Evolutionary conservation across 2,329 filamentous ascomycete species (phyloP).

Genomic region (Sphaerulina musiva): DNA sequence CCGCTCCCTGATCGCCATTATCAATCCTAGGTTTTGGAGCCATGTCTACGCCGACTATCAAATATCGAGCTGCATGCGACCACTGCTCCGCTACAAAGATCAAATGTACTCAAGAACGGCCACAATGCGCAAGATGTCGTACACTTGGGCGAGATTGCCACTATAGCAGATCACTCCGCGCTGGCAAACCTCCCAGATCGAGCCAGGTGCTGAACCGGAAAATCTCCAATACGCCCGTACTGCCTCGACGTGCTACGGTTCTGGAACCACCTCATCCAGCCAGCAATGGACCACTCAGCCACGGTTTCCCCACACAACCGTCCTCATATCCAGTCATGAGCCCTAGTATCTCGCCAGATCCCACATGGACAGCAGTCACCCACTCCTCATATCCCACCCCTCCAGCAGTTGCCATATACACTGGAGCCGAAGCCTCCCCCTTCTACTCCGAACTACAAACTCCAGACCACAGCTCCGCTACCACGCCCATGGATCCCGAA

Average conservation of each 20-base stretch:
- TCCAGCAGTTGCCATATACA: slow-evolving; percentile 10
- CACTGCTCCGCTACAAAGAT: slow-evolving; percentile 22
- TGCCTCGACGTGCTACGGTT: slow-evolving; percentile 11
- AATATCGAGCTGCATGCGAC: slow-evolving; percentile 22
- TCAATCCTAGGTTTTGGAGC: background rate
- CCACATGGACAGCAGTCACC: slow-evolving; percentile 8
- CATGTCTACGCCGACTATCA: slow-evolving; percentile 14
- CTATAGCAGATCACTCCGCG: slow-evolving; percentile 21
- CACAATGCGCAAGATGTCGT: slow-evolving; percentile 19
- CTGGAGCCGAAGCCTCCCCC: slow-evolving; percentile 8
- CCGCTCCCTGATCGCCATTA: background rate
- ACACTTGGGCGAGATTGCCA: slow-evolving; percentile 19
- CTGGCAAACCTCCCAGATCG: slow-evolving; percentile 20
- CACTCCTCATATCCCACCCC: slow-evolving; percentile 15
- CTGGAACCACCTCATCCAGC: slow-evolving; percentile 1
- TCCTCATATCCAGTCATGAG: slow-evolving; percentile 1
- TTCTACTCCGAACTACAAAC: slow-evolving; percentile 11
- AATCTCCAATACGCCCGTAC: slow-evolving; percentile 17
- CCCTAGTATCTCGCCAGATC: slow-evolving; percentile 5
- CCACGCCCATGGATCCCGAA: slow-evolving; percentile 13
- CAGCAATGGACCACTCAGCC: background rate
- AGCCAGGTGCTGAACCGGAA: slow-evolving; percentile 18
- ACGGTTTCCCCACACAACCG: background rate
- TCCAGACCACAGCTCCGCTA: slow-evolving; percentile 8
- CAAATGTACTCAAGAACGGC: slow-evolving; percentile 22